Conservation (phyloP, 2,329 filamentous ascomycete genomes). For the Cucurbitaria berberidis region DNA sequence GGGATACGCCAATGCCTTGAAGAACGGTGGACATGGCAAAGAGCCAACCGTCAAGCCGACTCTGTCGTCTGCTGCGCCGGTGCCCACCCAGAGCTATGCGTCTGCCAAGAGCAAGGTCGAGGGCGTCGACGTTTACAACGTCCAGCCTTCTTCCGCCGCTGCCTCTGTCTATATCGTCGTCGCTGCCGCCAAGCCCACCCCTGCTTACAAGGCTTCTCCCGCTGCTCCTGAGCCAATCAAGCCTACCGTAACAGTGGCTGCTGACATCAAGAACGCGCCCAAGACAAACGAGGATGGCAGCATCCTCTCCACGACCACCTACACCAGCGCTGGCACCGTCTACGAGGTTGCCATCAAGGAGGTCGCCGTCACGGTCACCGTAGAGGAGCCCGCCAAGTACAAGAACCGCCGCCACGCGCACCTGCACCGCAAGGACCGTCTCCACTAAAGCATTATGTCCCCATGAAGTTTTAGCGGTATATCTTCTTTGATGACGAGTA, state of each 20-base stretch:
- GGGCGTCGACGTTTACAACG: constrained; percentile 43
- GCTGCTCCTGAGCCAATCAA: constrained; percentile 21
- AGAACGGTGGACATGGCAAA: constrained; percentile 24
- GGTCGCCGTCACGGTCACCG: constrained; percentile 51
- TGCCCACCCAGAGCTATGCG: constrained; percentile 45
- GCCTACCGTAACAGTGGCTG: constrained; percentile 30
- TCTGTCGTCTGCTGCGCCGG: constrained; percentile 24
- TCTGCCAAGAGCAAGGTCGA: constrained; percentile 35
- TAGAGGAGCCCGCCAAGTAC: constrained; percentile 32
- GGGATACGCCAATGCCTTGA: constrained; percentile 45
- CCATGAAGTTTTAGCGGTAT: too few species aligned
- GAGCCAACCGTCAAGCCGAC: constrained; percentile 31
- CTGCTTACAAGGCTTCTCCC: constrained; percentile 11
- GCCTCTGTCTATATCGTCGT: too few species aligned
- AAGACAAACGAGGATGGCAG: constrained; percentile 13
- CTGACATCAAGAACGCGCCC: constrained; percentile 15
- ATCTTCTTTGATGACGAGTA: too few species aligned
- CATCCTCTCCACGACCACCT: constrained; percentile 50
- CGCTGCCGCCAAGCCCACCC: constrained; percentile 12
- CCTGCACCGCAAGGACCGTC: constrained; percentile 37
- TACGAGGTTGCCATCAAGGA: constrained; percentile 55
- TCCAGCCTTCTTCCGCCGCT: constrained; percentile 20
- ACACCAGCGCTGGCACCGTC: constrained; percentile 52
- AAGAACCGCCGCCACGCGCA: constrained; percentile 27
- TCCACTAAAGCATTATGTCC: too few species aligned